Evolutionary conservation across 139 green algal genomes (phyloP).

Genomic region (Diplosphaera chodatii): DNA sequence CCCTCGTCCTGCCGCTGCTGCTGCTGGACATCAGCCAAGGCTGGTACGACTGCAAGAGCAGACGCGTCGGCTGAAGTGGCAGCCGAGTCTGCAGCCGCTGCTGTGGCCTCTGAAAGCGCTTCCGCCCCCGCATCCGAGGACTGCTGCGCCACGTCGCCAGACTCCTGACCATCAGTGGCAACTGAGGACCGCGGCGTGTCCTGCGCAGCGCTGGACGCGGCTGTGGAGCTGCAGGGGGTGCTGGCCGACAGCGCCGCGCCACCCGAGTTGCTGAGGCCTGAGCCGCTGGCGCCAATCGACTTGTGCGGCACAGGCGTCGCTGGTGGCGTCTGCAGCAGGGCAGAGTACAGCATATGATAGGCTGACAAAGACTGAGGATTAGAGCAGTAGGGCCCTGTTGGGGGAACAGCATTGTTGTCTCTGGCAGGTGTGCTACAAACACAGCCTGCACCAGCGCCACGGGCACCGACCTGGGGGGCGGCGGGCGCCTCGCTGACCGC

Average conservation of each 20-base stretch:
- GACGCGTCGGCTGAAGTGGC: neutral
- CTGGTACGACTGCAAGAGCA: neutral
- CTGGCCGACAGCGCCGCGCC: neutral
- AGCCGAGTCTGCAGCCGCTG: neutral
- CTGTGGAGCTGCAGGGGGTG: neutral
- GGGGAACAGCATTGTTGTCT: no score
- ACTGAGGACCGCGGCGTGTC: neutral
- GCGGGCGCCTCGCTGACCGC: neutral
- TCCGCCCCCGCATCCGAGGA: neutral
- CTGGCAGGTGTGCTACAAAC: no score
- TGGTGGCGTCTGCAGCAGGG: neutral
- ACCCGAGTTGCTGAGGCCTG: neutral
- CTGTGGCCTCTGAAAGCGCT: neutral
- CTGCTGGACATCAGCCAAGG: neutral
- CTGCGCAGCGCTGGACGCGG: neutral
- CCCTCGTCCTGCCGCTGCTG: conserved; percentile 3
- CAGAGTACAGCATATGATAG: no score
- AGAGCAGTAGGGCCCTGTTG: no score
- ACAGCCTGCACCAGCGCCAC: no score
- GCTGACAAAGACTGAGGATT: no score
- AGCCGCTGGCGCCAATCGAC: neutral
- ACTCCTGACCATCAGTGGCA: neutral
- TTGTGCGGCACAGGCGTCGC: neutral
- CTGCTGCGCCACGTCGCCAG: neutral
- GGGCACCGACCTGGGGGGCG: no score